A percentile compares a stretch with the other conserved stretches of the same genome.
These are phyloP conservation scores for Ophioceras dolichostomum DNA, from an alignment of 2,329 filamentous ascomycete species.

Conservation along the genomic window DNA sequence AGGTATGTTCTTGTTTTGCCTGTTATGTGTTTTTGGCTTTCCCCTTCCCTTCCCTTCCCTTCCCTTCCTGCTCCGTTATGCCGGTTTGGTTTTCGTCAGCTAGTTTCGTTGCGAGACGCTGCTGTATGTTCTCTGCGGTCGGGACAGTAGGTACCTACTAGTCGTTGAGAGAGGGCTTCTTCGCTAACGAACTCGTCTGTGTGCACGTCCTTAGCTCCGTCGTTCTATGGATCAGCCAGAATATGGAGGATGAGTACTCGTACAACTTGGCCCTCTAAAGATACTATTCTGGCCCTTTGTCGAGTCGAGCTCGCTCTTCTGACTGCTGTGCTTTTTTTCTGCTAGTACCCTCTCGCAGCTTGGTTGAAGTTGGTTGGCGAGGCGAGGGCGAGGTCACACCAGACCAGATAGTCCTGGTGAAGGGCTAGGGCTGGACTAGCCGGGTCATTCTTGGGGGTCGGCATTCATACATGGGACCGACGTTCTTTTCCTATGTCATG, in stretches of 20 bases:
- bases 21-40: too few species aligned
- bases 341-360: slow-evolving; percentile 1
- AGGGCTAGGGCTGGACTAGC: too few species aligned
- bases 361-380: background rate
- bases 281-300: background rate
- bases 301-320: background rate
- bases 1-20: too few species aligned
- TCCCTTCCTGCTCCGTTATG: background rate
- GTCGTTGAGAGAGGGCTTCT: too few species aligned
- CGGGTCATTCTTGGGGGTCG: too few species aligned
- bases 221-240: slow-evolving; percentile 57
- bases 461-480: too few species aligned
- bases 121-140: too few species aligned
- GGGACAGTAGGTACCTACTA: too few species aligned
- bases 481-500: too few species aligned
- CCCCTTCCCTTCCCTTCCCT: too few species aligned
- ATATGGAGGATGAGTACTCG: slow-evolving; percentile 61
- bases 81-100: background rate
- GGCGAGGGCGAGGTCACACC: too few species aligned
- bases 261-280: slow-evolving; percentile 51
- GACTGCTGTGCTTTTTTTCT: background rate
- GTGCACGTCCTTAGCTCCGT: slow-evolving; percentile 34
- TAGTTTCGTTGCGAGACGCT: background rate
- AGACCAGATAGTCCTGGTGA: too few species aligned
- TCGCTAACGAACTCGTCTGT: slow-evolving; percentile 7